Evolutionary conservation across 805 yeast genomes (phyloP).

Genomic region (Saccharomycopsis sp.): DNA sequence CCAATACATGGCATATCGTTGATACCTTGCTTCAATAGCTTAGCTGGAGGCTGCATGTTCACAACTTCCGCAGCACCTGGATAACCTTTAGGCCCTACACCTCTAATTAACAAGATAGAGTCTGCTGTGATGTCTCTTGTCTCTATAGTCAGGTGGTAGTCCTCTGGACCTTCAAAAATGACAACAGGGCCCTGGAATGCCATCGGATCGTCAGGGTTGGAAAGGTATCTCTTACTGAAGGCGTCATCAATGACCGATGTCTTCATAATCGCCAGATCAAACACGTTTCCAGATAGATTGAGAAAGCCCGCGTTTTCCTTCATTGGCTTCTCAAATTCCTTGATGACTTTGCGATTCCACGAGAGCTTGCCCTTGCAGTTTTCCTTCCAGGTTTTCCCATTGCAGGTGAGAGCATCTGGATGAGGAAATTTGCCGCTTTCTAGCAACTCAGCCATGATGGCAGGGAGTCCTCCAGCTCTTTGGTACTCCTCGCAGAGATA

Average conservation of each 20-base stretch:
- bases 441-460: constrained; percentile 23
- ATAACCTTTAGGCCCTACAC: constrained; percentile 26
- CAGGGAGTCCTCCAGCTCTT: constrained; percentile 24
- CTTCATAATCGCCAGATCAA: constrained; percentile 27
- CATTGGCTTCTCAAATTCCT: constrained; percentile 22
- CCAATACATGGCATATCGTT: constrained; percentile 25
- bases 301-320: constrained; percentile 24
- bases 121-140: constrained; percentile 20
- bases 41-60: constrained; percentile 25
- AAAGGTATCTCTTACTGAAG: constrained; percentile 22
- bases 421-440: constrained; percentile 21
- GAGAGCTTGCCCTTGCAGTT: constrained; percentile 19
- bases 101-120: constrained; percentile 25
- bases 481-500: constrained; percentile 24
- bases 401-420: constrained; percentile 22
- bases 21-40: constrained; percentile 22
- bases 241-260: constrained; percentile 25
- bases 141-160: constrained; percentile 24
- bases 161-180: constrained; percentile 27
- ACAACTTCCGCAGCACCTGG: constrained; percentile 28
- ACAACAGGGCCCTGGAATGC: constrained; percentile 26
- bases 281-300: constrained; percentile 24
- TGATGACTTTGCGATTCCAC: constrained; percentile 22
- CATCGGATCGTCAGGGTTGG: constrained; percentile 25
- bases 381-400: constrained; percentile 22